Evolutionary conservation across 192 early-diverging fungal species (phyloP).

Genomic region (Podila epicladia): DNA sequence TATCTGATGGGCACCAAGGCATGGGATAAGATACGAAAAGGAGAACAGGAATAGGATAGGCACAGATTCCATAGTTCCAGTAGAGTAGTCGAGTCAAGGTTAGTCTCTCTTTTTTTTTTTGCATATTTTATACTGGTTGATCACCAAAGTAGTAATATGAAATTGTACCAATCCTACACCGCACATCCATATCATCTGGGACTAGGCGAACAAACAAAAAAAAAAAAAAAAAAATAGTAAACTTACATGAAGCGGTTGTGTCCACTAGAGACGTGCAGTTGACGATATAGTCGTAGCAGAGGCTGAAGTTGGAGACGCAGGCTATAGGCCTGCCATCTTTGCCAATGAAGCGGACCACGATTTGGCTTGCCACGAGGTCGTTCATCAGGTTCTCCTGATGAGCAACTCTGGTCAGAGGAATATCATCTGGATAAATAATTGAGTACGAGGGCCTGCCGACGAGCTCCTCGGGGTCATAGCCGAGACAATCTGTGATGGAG

Average conservation of each 20-base stretch:
- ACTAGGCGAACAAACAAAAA: neutral
- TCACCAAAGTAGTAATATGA: neutral
- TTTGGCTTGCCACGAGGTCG: slow-evolving; percentile 51
- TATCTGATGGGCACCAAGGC: slow-evolving; percentile 3
- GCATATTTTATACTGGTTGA: no score
- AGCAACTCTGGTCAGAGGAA: slow-evolving; percentile 20
- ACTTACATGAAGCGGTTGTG: slow-evolving; percentile 23
- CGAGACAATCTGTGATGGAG: slow-evolving; percentile 51
- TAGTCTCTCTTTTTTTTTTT: no score
- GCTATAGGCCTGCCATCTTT: slow-evolving; percentile 44
- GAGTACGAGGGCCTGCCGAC: slow-evolving; percentile 50
- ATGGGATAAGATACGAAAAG: no score
- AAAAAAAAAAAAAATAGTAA: neutral
- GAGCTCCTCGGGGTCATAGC: slow-evolving; percentile 56
- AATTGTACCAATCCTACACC: neutral
- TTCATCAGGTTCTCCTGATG: slow-evolving; percentile 53
- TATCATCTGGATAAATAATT: slow-evolving; percentile 53
- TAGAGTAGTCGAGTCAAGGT: neutral
- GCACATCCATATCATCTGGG: neutral
- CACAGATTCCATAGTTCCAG: neutral
- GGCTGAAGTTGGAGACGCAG: slow-evolving; percentile 28
- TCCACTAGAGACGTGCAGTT: slow-evolving; percentile 25
- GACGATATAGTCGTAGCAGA: slow-evolving; percentile 45
- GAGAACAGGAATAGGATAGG: no score
- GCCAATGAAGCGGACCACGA: slow-evolving; percentile 47